Base-by-base conservation (phyloP, 805 yeast species). In the Zygotorulaspora florentina region DNA sequence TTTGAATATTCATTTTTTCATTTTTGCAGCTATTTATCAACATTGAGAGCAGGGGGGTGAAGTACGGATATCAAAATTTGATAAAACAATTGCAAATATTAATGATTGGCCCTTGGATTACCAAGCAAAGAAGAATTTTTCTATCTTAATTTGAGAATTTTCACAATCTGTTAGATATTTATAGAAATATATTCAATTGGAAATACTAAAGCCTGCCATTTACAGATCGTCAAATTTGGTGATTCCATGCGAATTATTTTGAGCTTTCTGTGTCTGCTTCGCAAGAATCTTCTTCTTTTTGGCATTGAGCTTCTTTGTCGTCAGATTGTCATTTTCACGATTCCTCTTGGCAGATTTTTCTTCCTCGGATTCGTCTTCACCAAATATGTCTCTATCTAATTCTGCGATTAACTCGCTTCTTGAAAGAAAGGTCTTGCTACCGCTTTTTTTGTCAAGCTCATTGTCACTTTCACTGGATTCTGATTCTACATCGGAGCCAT, bases 221-320 rank as follows among this genome's bases (percentile, higher is more conserved):
- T 54, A 81, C 42, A 81, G 64, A 46, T 74, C 89, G 8, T 81
- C 88, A 56, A 84, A 84, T 53, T 68, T 77, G 35, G 75, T 69
- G 42, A 83, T 82, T 0, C 87, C 87, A 52, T 81, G 86, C 45
- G 77, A 82, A 43, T 76, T 79, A 27, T 71, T 71, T 38, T 74
- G 80, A 47, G 56, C 33, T 45, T 55, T 53, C 39, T 60, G 63
- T 42, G 47, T 45, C 25, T 56, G 52, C 33, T 50, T 52, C 9
- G 45, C 43, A 1, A 42, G 28, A 2, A 45, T 51, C 13, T 35
- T 45, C 29, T 44, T 39, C 29, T 30, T 42, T 35, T 42, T 47
- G 30, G 35, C 41, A n/a, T 38, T 49, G 16, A 30, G 29, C 26
- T 43, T 46, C 20, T 46, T 36, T 25, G 18, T 23, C 39, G 26